Base-by-base conservation (phyloP, 2,329 filamentous ascomycete genomes). In the Aulographum hederae region DNA sequence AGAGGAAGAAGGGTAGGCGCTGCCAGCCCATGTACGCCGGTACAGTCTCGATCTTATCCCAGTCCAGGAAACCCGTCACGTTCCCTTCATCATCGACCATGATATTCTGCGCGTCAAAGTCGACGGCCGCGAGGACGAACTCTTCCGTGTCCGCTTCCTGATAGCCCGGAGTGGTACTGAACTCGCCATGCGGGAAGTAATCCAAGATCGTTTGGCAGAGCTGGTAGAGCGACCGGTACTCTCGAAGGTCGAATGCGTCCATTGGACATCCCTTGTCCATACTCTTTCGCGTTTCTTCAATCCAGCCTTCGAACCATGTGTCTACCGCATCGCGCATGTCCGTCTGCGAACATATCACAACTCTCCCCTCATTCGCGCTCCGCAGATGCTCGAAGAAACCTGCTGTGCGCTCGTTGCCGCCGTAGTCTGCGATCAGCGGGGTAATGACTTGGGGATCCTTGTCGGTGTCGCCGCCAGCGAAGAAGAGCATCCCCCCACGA, bases 31-130 rank as follows among this genome's bases (percentile, higher is more conserved):
- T n/a, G n/a, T n/a, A n/a, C n/a, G n/a, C n/a, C n/a, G n/a, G n/a
- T n/a, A n/a, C n/a, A n/a, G n/a, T n/a, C n/a, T n/a, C n/a, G n/a
- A n/a, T n/a, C n/a, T n/a, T n/a, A n/a, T n/a, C n/a, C n/a, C n/a
- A n/a, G n/a, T n/a, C n/a, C n/a, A n/a, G n/a, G n/a, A n/a, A n/a
- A n/a, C n/a, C n/a, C n/a, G n/a, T n/a, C n/a, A n/a, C n/a, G n/a
- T 27, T 27, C 4, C 25, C 25, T n/a, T 27, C 25, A 15, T 27
- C 25, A 13, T 31, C 30, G 17, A 11, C 12, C 5, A 31, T 13
- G n/a, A 31, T 11, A 31, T 31, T 31, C n/a, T 31, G 30, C 15
- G 13, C 12, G 16, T 16, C 14, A 13, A 31, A 32, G 18, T 28
- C 27, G 11, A 17, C 15, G 11, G 27, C 15, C 27, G 27, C 27